Conservation (phyloP, 129 eudicot genomes). For the Arctium minus region DNA sequence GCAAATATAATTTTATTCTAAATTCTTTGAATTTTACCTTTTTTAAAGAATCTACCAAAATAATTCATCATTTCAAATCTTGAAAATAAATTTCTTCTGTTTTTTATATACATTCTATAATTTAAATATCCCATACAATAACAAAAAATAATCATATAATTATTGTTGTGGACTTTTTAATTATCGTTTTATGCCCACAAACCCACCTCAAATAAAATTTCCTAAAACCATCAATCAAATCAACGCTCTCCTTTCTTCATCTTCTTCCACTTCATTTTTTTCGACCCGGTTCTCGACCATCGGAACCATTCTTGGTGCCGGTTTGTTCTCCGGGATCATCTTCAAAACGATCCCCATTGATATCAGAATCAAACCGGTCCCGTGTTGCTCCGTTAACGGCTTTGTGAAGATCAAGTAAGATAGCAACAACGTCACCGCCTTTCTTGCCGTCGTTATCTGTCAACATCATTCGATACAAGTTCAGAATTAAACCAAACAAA, state of each 20-base stretch:
- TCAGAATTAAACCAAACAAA: neutral
- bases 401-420: conserved; percentile 64
- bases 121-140: neutral
- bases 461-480: neutral
- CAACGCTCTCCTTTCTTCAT: conserved; percentile 51
- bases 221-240: conserved; percentile 33
- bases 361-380: conserved; percentile 53
- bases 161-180: conserved; percentile 22
- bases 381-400: conserved; percentile 64
- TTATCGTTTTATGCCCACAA: conserved; percentile 22
- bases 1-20: too few species aligned
- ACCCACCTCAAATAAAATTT: conserved; percentile 23
- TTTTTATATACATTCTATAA: neutral
- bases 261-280: conserved; percentile 19
- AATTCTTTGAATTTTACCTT: too few species aligned
- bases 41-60: too few species aligned
- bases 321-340: conserved; percentile 54
- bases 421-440: conserved; percentile 62
- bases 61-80: too few species aligned
- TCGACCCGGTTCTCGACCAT: conserved; percentile 23
- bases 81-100: neutral
- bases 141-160: conserved; percentile 1
- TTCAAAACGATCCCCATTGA: conserved; percentile 58
- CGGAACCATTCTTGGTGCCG: conserved; percentile 10
- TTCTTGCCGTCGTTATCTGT: conserved; percentile 63